Conservation (phyloP, 208 protist genomes). For the Acanthamoeba culbertsoni region DNA sequence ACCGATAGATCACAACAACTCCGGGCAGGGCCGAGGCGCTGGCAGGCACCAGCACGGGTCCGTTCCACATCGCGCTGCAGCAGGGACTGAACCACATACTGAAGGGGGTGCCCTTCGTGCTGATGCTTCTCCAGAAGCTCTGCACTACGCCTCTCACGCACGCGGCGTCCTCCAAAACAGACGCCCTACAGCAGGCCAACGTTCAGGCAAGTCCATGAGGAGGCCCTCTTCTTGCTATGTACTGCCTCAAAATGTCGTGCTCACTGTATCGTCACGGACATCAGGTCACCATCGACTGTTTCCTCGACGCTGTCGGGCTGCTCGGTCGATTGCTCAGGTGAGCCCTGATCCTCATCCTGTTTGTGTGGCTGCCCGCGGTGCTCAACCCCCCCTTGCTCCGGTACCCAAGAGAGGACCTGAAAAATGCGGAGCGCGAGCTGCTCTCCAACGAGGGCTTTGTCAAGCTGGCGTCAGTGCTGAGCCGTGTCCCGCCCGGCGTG, state of each 20-base stretch:
- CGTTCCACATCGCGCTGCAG: slow-evolving; percentile 1
- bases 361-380: neutral
- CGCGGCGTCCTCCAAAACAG: neutral
- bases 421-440: neutral
- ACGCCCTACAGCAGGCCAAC: neutral
- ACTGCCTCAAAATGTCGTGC: neutral
- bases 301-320: neutral
- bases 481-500: neutral
- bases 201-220: too few species aligned
- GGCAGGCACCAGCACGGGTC: neutral
- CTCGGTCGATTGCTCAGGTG: slow-evolving; percentile 18
- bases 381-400: neutral
- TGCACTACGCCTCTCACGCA: neutral
- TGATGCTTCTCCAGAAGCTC: slow-evolving; percentile 32
- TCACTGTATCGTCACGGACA: too few species aligned
- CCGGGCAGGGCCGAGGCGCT: slow-evolving; percentile 4
- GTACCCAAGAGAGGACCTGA: slow-evolving; percentile 27
- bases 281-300: slow-evolving; percentile 20
- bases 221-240: neutral
- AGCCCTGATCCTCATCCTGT: too few species aligned
- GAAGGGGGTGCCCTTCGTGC: slow-evolving; percentile 1
- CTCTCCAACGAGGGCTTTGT: neutral
- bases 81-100: neutral
- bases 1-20: neutral
- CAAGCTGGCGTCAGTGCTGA: neutral